phyloP scores from a whole-genome alignment of 331 rosid genomes.

The Quercus lobata region DNA sequence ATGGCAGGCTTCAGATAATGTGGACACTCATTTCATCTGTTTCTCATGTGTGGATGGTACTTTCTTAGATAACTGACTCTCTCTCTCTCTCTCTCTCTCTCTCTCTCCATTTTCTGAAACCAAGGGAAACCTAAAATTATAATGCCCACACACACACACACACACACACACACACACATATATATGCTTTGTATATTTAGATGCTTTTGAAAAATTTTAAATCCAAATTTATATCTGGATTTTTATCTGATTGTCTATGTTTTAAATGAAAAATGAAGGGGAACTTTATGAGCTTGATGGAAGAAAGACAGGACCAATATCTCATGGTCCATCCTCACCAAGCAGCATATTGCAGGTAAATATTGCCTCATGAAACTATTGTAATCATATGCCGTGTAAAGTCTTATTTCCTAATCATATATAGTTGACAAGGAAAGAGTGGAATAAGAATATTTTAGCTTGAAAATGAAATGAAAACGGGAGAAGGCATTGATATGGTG shows the following conservation, averaged over 20 bases:
- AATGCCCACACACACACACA: too few relatives aligned
- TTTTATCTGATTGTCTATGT: background rate
- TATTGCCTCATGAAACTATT: background rate
- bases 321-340: slow-evolving; percentile 77
- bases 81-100: background rate
- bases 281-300: slow-evolving; percentile 90
- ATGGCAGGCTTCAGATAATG: slow-evolving; percentile 66
- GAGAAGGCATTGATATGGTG: background rate
- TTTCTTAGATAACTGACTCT: slow-evolving; percentile 3
- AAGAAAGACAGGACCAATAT: slow-evolving; percentile 65
- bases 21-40: slow-evolving; percentile 80
- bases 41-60: slow-evolving; percentile 74
- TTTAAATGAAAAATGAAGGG: slow-evolving; percentile 36
- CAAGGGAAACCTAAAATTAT: background rate
- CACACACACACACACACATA: too few relatives aligned
- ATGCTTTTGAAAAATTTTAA: background rate
- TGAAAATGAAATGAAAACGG: too few relatives aligned
- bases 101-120: background rate
- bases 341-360: slow-evolving; percentile 57
- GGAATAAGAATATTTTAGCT: background rate
- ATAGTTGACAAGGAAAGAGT: background rate
- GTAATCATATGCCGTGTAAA: background rate
- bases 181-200: background rate
- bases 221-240: background rate
- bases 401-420: background rate